These are phyloP conservation scores for Botrytis aclada DNA, from an alignment of 2,329 filamentous ascomycete genomes.

Conservation along the genomic window DNA sequence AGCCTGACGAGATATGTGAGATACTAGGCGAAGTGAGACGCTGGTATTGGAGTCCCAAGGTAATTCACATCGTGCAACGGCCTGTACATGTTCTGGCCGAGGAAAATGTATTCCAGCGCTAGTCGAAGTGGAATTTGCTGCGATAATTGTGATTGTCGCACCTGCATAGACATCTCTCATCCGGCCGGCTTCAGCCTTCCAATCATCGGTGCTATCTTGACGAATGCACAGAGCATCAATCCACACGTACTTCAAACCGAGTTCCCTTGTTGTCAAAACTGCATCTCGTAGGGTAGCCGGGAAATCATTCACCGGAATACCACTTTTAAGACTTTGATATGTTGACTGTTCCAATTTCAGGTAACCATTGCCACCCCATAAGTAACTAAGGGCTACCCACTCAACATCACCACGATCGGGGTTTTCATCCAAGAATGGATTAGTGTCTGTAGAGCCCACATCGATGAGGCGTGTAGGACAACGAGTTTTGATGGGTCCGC, in stretches of 20 bases:
- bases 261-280: slow-evolving; percentile 1
- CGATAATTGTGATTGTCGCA: slow-evolving; percentile 9
- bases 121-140: slow-evolving; percentile 15
- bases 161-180: slow-evolving; percentile 18
- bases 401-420: slow-evolving; percentile 1
- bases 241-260: slow-evolving; percentile 15
- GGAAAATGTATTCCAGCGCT: slow-evolving; percentile 12
- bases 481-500: slow-evolving; percentile 5
- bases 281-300: slow-evolving; percentile 13
- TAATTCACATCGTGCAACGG: neutral
- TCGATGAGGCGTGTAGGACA: slow-evolving; percentile 17
- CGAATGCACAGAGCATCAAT: slow-evolving; percentile 17
- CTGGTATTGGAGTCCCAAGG: neutral
- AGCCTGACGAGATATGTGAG: slow-evolving; percentile 15
- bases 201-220: slow-evolving; percentile 17
- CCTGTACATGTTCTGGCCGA: neutral
- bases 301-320: slow-evolving; percentile 5
- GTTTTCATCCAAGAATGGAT: slow-evolving; percentile 10
- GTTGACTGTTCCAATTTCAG: slow-evolving; percentile 7
- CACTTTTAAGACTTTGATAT: slow-evolving; percentile 4
- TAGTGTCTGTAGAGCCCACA: neutral
- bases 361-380: slow-evolving; percentile 12
- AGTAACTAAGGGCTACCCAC: slow-evolving; percentile 16
- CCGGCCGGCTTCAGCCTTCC: slow-evolving; percentile 8
- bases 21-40: slow-evolving; percentile 6